Evolutionary conservation across 768 basidiomycete genomes (phyloP), one percentile per base, ranked within the genome.

Genomic region (Collybia mongolica): DNA sequence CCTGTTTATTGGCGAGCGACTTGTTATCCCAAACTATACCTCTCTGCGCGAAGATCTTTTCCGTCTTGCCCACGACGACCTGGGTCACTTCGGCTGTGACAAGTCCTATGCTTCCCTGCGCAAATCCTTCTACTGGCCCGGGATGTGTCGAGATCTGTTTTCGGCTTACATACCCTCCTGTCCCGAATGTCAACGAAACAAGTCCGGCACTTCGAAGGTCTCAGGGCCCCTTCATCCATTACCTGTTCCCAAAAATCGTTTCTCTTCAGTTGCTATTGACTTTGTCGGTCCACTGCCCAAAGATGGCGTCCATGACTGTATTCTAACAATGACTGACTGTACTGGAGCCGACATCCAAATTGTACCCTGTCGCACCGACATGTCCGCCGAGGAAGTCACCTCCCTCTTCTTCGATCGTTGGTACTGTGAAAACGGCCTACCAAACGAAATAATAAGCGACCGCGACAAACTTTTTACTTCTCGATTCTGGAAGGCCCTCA

Each of bases 61-160:
- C 9, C 36, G 7, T 36, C 41, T 43, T 11, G 22, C 41, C 2
- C 41, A 43, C 14, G 18, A 43, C 23, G 8, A 5, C 12, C 41
- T 66, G 0, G 68, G 46, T 6, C 35, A 72, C 54, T 70, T 75
- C 44, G 64, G 73, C 0, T 59, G 61, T n/a, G 49, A 61, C 14
- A 70, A 75, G 49, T 51, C 59, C 2, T 43, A 43, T 23, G 22
- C 20, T 6, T 24, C 23, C 18, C 12, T 43, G 11, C 5, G 41
- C 4, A 14, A 43, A 6, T 24, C 14, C 2, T 43, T 15, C 23
- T 43, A 43, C 23, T 43, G 41, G 41, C 41, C 23, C n/a, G 23
- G 23, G 6, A 43, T 74, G 72, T 49, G 66, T 47, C 32, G 32
- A 12, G 47, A 57, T 39, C 44, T 57, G 3, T 32, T 49, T 24